Percentiles rank a stretch among this genome's conserved stretches.
These are phyloP conservation scores for Cicer cuneatum DNA, from an alignment of 306 rosid species.

Conservation along the genomic window DNA sequence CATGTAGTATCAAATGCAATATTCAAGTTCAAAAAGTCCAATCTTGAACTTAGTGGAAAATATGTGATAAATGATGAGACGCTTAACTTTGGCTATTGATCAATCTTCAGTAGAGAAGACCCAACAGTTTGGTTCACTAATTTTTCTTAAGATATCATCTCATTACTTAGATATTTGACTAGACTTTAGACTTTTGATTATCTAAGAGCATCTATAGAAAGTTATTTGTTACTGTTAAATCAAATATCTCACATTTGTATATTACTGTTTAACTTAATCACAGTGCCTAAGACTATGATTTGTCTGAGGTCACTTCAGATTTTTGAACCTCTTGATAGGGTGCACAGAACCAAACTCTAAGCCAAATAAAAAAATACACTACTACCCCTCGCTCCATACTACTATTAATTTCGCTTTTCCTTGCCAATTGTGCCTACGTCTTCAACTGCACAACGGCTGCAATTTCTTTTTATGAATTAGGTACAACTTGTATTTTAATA, in stretches of 20 bases:
- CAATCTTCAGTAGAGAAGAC: neutral
- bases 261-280: neutral
- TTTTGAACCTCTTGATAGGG: conserved; percentile 1
- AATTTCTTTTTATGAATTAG: too few species aligned
- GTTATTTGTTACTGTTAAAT: neutral
- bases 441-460: too few species aligned
- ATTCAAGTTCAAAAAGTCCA: neutral
- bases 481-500: too few species aligned
- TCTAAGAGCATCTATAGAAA: neutral
- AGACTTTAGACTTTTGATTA: neutral
- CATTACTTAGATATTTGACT: neutral
- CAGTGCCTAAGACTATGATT: neutral
- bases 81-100: neutral
- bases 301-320: conserved; percentile 5
- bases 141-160: neutral
- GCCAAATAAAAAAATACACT: too few species aligned
- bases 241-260: neutral
- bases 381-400: too few species aligned
- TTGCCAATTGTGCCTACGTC: too few species aligned
- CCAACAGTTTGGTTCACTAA: neutral
- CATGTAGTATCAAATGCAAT: neutral
- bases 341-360: neutral
- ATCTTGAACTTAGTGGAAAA: neutral
- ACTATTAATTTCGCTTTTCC: too few species aligned
- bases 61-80: neutral